Conservation (phyloP, 495 filamentous ascomycete genomes). For the Glonium stellatum region DNA sequence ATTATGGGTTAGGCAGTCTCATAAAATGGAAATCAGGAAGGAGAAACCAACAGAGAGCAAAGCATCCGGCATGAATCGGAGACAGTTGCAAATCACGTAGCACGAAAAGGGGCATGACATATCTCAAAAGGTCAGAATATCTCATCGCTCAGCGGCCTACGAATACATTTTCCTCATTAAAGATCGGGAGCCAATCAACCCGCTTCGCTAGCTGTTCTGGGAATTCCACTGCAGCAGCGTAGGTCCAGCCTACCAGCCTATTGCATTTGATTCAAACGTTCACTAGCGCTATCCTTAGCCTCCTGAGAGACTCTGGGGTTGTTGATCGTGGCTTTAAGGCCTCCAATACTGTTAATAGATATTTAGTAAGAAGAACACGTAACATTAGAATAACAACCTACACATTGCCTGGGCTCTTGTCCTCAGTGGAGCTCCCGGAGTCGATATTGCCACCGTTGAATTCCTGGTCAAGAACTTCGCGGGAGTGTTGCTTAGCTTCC, state of each 20-base stretch:
- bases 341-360: conserved; percentile 3
- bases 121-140: too few species aligned
- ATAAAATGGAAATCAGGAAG: too few species aligned
- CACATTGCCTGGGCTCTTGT: conserved; percentile 43
- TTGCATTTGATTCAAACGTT: conserved; percentile 22
- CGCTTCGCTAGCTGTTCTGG: too few species aligned
- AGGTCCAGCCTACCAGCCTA: neutral
- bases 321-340: conserved; percentile 28
- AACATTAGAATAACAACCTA: conserved; percentile 18
- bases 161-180: too few species aligned
- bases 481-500: conserved; percentile 41
- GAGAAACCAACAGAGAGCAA: too few species aligned
- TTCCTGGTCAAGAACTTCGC: conserved; percentile 40
- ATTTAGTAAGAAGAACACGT: neutral
- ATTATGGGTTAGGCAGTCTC: too few species aligned
- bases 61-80: too few species aligned
- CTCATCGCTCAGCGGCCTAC: too few species aligned
- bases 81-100: too few species aligned
- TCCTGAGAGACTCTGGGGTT: conserved; percentile 45
- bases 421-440: conserved; percentile 15
- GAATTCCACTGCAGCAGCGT: too few species aligned
- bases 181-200: too few species aligned
- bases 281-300: conserved; percentile 42
- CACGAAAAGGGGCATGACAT: too few species aligned
- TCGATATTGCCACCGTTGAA: conserved; percentile 34